A percentile compares a stretch with the other conserved stretches of the same genome.
Evolutionary conservation across 441 rosid species (phyloP).

Genomic region (Mallotus repandus): DNA sequence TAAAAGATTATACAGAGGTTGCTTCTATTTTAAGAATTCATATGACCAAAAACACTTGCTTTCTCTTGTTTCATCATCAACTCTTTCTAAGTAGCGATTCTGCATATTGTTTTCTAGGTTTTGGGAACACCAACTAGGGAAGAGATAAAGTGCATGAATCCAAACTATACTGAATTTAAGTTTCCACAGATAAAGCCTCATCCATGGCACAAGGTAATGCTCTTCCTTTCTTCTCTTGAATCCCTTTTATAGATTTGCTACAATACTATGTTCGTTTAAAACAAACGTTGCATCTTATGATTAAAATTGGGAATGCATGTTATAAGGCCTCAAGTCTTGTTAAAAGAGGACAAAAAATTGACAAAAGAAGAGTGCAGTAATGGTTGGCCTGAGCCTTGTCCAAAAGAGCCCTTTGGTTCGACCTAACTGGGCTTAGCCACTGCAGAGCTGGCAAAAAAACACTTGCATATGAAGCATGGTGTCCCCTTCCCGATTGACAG

Average conservation of each 20-base stretch:
- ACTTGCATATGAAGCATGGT: too few species aligned
- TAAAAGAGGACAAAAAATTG: neutral
- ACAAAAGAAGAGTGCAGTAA: neutral
- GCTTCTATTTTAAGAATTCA: neutral
- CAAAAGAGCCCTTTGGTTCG: neutral
- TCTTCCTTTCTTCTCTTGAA: neutral
- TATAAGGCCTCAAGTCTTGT: neutral
- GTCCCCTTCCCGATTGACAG: too few species aligned
- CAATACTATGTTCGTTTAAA: neutral
- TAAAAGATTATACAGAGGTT: neutral
- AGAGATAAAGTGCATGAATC: constrained; percentile 99
- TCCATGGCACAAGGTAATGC: constrained; percentile 97
- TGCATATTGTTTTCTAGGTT: constrained; percentile 48
- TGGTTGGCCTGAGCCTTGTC: neutral
- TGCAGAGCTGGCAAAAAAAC: too few species aligned
- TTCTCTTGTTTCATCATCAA: neutral
- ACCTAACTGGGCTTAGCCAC: too few species aligned
- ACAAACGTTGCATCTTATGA: neutral
- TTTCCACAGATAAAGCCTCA: constrained; percentile 99
- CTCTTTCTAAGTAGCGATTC: neutral
- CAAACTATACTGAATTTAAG: constrained; percentile 95
- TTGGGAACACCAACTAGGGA: constrained; percentile 99
- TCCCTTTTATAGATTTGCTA: neutral
- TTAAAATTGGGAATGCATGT: neutral
- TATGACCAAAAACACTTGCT: neutral